A percentile compares a stretch with the other conserved stretches of the same genome.
Evolutionary conservation across 352 stramenopile species (phyloP).

Genomic region (Phytopythium mirpurense): DNA sequence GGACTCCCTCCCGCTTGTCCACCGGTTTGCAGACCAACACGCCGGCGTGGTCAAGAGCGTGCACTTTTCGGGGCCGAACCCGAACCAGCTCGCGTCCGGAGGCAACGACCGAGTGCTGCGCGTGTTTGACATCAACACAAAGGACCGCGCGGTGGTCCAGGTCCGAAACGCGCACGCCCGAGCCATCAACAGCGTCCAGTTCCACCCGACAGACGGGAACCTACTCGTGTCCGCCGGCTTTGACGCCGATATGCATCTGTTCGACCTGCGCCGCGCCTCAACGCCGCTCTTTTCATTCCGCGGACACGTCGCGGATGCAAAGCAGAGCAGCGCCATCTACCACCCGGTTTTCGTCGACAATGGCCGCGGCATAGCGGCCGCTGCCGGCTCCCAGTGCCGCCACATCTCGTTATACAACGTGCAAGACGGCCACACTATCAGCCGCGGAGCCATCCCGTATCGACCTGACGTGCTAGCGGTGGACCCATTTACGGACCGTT

Average conservation of each 20-base stretch:
- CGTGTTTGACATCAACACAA: conserved; percentile 21
- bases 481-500: conserved; percentile 29
- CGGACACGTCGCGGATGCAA: conserved; percentile 12
- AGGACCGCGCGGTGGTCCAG: conserved; percentile 7
- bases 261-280: conserved; percentile 31
- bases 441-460: conserved; percentile 23
- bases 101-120: conserved; percentile 40
- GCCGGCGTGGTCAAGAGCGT: conserved; percentile 46
- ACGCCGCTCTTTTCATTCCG: conserved; percentile 31
- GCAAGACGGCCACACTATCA: conserved; percentile 26
- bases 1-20: conserved; percentile 11
- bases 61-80: conserved; percentile 18
- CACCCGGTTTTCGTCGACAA: conserved; percentile 39
- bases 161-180: conserved; percentile 26
- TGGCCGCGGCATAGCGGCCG: conserved; percentile 22
- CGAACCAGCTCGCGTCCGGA: conserved; percentile 29
- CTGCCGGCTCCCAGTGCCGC: conserved; percentile 19
- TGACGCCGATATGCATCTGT: conserved; percentile 40
- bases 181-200: conserved; percentile 55
- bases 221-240: conserved; percentile 40
- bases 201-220: conserved; percentile 39
- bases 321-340: conserved; percentile 32
- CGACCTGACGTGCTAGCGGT: conserved; percentile 25
- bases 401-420: conserved; percentile 33
- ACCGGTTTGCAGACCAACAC: conserved; percentile 29